Evolutionary conservation across 108 stramenopile genomes (phyloP).

Genomic region (Cyclotella atomus): DNA sequence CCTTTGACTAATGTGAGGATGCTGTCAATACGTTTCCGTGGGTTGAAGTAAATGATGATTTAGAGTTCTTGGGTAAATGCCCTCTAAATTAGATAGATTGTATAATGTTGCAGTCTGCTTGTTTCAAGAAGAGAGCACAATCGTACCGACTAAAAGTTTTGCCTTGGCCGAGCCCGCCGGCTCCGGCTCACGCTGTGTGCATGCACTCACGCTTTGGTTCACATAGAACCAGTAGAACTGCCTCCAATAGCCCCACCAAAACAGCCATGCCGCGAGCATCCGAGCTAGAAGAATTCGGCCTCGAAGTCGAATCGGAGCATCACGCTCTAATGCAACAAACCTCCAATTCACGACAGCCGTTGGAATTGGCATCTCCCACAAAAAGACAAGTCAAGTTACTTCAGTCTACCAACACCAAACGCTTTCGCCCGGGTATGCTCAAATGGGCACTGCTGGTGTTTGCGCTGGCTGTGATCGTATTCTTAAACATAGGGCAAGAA

Average conservation of each 20-base stretch:
- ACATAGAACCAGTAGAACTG: too few species aligned
- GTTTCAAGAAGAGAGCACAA: too few species aligned
- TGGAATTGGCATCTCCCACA: constrained; percentile 3
- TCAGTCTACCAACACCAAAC: constrained; percentile 3
- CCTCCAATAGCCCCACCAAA: background rate
- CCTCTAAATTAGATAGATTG: too few species aligned
- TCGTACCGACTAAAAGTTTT: too few species aligned
- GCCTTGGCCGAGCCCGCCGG: too few species aligned
- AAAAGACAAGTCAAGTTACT: background rate
- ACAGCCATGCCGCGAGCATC: constrained; percentile 39
- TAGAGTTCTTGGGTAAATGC: too few species aligned
- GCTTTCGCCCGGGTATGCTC: constrained; percentile 9
- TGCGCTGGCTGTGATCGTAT: constrained; percentile 24
- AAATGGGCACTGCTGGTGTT: constrained; percentile 18
- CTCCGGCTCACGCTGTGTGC: too few species aligned
- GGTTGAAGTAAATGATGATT: too few species aligned
- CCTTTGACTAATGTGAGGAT: too few species aligned
- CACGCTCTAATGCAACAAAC: constrained; percentile 24
- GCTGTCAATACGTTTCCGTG: too few species aligned
- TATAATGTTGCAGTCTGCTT: too few species aligned
- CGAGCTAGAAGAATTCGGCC: constrained; percentile 52
- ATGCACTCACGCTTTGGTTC: too few species aligned
- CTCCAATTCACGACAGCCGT: background rate
- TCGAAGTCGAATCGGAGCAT: constrained; percentile 48
- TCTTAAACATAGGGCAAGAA: constrained; percentile 32